A percentile compares a stretch with the other conserved stretches of the same genome.
Evolutionary conservation across 192 early-diverging fungal species (phyloP).

Genomic region (Backusella circina): DNA sequence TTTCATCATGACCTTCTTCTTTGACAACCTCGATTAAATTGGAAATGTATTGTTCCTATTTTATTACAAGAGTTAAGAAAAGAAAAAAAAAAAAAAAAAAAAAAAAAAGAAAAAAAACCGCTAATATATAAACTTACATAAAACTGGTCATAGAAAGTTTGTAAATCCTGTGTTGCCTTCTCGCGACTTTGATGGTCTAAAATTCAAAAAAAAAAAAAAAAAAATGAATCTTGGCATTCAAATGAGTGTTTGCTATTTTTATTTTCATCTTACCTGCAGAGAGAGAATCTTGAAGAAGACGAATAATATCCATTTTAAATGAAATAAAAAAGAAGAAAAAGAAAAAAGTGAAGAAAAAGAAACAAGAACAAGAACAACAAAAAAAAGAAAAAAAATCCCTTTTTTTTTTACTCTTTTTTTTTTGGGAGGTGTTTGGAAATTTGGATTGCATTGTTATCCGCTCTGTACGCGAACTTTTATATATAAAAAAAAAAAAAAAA

Average conservation of each 20-base stretch:
- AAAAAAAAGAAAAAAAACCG: not conserved
- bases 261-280: too few relatives aligned
- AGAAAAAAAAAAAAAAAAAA: slow-evolving; percentile 6
- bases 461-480: not conserved
- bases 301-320: too few relatives aligned
- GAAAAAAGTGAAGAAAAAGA: not conserved
- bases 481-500: not conserved
- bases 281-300: too few relatives aligned
- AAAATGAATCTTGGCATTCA: not conserved
- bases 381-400: not conserved
- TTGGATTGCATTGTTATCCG: not conserved
- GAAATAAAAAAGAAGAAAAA: not conserved
- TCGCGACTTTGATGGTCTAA: slow-evolving; percentile 75
- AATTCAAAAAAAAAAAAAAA: slow-evolving; percentile 6
- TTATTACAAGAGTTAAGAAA: slow-evolving; percentile 36
- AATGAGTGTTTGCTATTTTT: too few relatives aligned
- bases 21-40: slow-evolving; percentile 65
- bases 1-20: slow-evolving; percentile 53
- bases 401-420: too few relatives aligned
- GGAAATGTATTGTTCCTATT: slow-evolving; percentile 70
- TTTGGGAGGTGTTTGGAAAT: not conserved
- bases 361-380: not conserved
- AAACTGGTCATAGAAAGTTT: slow-evolving; percentile 69
- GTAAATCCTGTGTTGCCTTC: slow-evolving; percentile 74
- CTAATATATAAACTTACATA: slow-evolving; percentile 68